Percentiles rank a stretch among this genome's conserved stretches.
phyloP scores from a whole-genome alignment of 169 alveolate genomes.

The Perkinsus marinus region DNA sequence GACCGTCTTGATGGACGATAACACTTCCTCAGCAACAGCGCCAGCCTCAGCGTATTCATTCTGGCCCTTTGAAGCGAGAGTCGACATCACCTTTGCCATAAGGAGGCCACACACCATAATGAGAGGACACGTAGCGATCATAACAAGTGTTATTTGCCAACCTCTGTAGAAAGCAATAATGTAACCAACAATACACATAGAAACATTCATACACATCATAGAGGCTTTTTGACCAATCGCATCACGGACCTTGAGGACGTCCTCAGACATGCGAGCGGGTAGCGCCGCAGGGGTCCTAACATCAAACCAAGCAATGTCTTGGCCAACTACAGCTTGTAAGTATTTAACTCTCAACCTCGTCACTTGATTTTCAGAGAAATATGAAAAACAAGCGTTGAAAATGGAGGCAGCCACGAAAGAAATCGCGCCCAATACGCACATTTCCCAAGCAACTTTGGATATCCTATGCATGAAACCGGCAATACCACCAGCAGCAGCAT shows the following conservation, averaged over 20 bases:
- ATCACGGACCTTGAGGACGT: conserved; percentile 23
- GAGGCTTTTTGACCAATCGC: conserved; percentile 29
- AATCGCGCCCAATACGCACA: background rate
- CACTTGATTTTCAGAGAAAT: background rate
- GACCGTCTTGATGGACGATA: conserved; percentile 29
- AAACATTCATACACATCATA: conserved; percentile 25
- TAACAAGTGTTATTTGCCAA: conserved; percentile 20
- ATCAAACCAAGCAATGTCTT: conserved; percentile 34
- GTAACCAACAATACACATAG: conserved; percentile 21
- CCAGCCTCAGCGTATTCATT: conserved; percentile 23
- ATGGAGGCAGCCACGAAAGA: background rate
- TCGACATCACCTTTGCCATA: conserved; percentile 14
- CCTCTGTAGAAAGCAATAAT: conserved; percentile 15
- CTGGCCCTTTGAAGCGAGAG: conserved; percentile 9
- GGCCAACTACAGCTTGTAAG: conserved; percentile 25
- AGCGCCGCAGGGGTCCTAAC: conserved; percentile 27
- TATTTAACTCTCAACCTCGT: conserved; percentile 15
- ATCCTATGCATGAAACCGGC: background rate
- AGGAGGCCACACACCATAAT: conserved; percentile 12
- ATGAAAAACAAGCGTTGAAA: background rate
- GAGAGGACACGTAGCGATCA: conserved; percentile 18
- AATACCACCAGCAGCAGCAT: background rate
- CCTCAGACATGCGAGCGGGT: conserved; percentile 24
- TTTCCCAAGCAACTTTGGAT: background rate
- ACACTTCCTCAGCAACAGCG: conserved; percentile 33